A percentile compares a stretch with the other conserved stretches of the same genome.
phyloP scores from a whole-genome alignment of 164 flowering plant genomes.

The Kingdonia uniflora region DNA sequence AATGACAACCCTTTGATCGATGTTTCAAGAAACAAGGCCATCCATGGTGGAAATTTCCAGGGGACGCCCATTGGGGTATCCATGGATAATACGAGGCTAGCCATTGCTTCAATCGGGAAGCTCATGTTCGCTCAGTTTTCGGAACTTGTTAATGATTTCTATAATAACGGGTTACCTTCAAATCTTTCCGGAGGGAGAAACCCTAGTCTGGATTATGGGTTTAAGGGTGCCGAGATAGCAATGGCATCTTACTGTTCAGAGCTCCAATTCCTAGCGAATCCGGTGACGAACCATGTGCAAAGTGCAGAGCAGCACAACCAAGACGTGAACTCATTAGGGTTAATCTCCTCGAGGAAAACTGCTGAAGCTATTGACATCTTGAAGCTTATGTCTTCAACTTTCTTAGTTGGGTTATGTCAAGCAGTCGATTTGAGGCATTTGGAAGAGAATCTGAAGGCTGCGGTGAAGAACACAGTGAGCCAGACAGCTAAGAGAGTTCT shows the following conservation, averaged over 20 bases:
- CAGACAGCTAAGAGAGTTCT: slow-evolving; percentile 2
- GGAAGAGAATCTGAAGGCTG: slow-evolving; percentile 15
- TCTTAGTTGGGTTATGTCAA: slow-evolving; percentile 18
- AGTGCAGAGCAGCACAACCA: slow-evolving; percentile 30
- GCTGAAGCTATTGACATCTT: slow-evolving; percentile 21
- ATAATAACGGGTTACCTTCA: slow-evolving; percentile 23
- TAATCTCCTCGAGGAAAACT: slow-evolving; percentile 19
- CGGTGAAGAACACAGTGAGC: slow-evolving; percentile 7
- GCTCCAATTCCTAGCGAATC: slow-evolving; percentile 23
- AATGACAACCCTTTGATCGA: slow-evolving; percentile 27
- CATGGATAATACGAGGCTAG: slow-evolving; percentile 21
- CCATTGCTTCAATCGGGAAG: slow-evolving; percentile 26
- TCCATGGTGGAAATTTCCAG: slow-evolving; percentile 30
- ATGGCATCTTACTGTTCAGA: slow-evolving; percentile 27
- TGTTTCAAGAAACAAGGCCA: slow-evolving; percentile 21
- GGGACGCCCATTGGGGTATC: slow-evolving; percentile 25
- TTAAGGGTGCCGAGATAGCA: slow-evolving; percentile 29
- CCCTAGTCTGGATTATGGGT: slow-evolving; percentile 24
- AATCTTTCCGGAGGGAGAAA: slow-evolving; percentile 20
- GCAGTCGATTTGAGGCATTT: slow-evolving; percentile 25
- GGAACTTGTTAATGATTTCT: slow-evolving; percentile 22
- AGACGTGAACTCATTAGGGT: slow-evolving; percentile 23
- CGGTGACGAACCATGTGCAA: slow-evolving; percentile 24
- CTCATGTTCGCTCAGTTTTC: slow-evolving; percentile 30
- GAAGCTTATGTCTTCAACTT: slow-evolving; percentile 24